phyloP scores from a whole-genome alignment of 2,329 filamentous ascomycete genomes.

The Botryosphaeria dothidea region DNA sequence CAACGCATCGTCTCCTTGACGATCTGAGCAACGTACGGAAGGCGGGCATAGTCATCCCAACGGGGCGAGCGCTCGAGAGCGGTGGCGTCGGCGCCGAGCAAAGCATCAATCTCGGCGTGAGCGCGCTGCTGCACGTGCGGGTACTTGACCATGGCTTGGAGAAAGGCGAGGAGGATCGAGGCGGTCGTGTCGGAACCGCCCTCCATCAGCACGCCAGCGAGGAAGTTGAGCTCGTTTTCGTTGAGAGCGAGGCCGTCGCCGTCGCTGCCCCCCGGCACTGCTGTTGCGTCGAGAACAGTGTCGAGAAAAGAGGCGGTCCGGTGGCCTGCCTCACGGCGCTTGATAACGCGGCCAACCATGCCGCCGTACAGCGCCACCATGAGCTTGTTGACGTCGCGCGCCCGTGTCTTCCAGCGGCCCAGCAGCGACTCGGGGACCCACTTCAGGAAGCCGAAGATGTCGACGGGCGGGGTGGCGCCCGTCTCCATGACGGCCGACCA shows the following conservation, averaged over 20 bases:
- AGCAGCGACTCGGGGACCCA: slow-evolving; percentile 36
- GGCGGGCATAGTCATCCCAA: slow-evolving; percentile 28
- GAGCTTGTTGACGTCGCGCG: slow-evolving; percentile 8
- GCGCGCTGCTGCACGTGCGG: slow-evolving; percentile 30
- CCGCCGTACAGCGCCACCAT: slow-evolving; percentile 26
- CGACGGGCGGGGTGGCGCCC: slow-evolving; percentile 50
- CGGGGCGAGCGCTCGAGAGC: slow-evolving; percentile 30
- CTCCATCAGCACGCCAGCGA: slow-evolving; percentile 37
- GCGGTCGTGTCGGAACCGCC: slow-evolving; percentile 41
- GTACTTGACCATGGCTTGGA: slow-evolving; percentile 32
- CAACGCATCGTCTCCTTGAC: slow-evolving; percentile 39
- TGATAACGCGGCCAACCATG: slow-evolving; percentile 22
- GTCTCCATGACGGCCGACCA: slow-evolving; percentile 46
- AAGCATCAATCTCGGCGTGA: slow-evolving; percentile 33
- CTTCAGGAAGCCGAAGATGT: slow-evolving; percentile 45
- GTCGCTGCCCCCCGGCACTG: slow-evolving; percentile 23
- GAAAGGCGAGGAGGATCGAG: slow-evolving; percentile 37
- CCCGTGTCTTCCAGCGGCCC: slow-evolving; percentile 23
- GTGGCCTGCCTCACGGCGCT: too few species aligned
- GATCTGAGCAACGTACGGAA: slow-evolving; percentile 34
- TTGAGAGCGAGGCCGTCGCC: not conserved
- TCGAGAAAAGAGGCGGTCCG: too few species aligned
- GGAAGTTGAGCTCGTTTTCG: slow-evolving; percentile 36
- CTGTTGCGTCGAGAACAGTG: slow-evolving; percentile 9
- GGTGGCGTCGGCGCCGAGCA: slow-evolving; percentile 25